Percentiles rank a stretch among this genome's conserved stretches.
phyloP scores from a whole-genome alignment of 2,329 filamentous ascomycete genomes.

The Colletotrichum sansevieriae region DNA sequence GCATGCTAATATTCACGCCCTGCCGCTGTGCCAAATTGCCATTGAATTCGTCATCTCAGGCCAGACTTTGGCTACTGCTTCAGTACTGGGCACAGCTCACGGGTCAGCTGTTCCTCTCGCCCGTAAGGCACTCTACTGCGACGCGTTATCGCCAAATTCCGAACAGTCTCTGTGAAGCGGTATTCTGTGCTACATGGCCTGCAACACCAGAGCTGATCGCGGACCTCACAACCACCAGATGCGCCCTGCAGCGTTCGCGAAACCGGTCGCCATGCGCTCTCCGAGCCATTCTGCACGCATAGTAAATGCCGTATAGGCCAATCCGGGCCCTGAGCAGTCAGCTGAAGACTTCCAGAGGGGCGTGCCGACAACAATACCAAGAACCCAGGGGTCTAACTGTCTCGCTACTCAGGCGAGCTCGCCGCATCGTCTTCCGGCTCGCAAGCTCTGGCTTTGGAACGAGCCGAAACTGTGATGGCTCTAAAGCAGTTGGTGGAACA shows the following conservation, averaged over 20 bases:
- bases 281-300: slow-evolving; percentile 11
- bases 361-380: slow-evolving; percentile 22
- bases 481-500: background rate
- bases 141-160: background rate
- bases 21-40: slow-evolving; percentile 20
- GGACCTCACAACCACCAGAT: background rate
- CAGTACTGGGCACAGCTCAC: slow-evolving; percentile 27
- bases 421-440: slow-evolving; percentile 3
- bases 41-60: slow-evolving; percentile 10
- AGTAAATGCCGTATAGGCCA: slow-evolving; percentile 9
- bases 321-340: background rate
- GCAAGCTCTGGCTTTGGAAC: slow-evolving; percentile 13
- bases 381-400: slow-evolving; percentile 25
- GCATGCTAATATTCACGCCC: slow-evolving; percentile 16
- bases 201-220: background rate
- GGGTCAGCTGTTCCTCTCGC: slow-evolving; percentile 33
- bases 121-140: background rate
- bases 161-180: background rate
- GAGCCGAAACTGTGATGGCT: slow-evolving; percentile 2
- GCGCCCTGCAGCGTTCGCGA: background rate
- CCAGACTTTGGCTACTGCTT: slow-evolving; percentile 13
- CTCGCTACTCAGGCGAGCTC: slow-evolving; percentile 11
- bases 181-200: background rate
- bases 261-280: background rate
- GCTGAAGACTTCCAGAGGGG: background rate